Percentiles rank a stretch among this genome's conserved stretches.
Evolutionary conservation across 2,329 filamentous ascomycete species (phyloP).

Genomic region (Fonsecaea multimorphosa): DNA sequence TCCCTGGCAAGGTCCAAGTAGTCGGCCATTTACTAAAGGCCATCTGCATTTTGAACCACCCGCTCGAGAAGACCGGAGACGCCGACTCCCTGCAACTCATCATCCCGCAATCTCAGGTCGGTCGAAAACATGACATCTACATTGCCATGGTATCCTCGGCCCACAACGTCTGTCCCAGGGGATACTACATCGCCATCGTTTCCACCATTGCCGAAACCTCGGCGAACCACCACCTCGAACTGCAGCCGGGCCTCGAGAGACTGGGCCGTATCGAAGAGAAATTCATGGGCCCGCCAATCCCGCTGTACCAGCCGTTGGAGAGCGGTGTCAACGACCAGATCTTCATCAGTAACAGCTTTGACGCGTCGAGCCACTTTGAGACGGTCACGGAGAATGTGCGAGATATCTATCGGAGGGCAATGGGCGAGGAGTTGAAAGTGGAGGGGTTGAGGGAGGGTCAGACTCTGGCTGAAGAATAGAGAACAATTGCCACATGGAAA

Average conservation of each 20-base stretch:
- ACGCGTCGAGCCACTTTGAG: constrained; percentile 97
- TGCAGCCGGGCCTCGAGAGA: constrained; percentile 88
- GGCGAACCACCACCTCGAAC: constrained; percentile 94
- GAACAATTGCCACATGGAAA: background rate
- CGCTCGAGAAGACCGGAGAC: constrained; percentile 85
- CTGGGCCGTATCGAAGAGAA: constrained; percentile 94
- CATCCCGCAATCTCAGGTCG: constrained; percentile 96
- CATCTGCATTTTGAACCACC: constrained; percentile 97
- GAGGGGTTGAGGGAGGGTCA: constrained; percentile 80
- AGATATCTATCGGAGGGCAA: constrained; percentile 85
- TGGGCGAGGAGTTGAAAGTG: constrained; percentile 84
- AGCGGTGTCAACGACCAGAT: constrained; percentile 85
- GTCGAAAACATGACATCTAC: constrained; percentile 97
- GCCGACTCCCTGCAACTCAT: constrained; percentile 92
- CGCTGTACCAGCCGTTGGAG: constrained; percentile 88
- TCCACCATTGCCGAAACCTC: constrained; percentile 93
- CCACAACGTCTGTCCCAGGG: constrained; percentile 98
- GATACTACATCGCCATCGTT: constrained; percentile 98
- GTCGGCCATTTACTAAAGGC: constrained; percentile 91
- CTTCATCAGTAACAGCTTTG: constrained; percentile 98
- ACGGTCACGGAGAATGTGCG: constrained; percentile 90
- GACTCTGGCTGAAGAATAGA: constrained; percentile 48
- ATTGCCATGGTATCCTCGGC: constrained; percentile 93
- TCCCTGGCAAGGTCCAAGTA: constrained; percentile 84
- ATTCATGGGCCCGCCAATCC: constrained; percentile 92